Evolutionary conservation across 345 rosid genomes (phyloP).

Genomic region (Trapa incisa): DNA sequence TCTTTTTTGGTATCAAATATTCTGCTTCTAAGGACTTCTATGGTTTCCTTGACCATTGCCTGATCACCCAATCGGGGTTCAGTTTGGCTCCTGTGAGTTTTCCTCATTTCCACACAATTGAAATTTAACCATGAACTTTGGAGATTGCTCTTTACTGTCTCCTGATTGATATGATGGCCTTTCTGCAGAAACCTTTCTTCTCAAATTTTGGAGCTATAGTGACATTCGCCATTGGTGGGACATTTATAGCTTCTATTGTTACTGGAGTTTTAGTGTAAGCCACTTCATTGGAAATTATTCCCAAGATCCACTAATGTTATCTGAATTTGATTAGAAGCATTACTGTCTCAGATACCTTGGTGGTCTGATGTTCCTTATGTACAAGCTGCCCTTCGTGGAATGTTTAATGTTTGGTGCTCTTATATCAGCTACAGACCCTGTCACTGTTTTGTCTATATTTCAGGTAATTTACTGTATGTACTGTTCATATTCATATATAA

Average conservation of each 20-base stretch:
- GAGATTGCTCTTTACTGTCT: constrained; percentile 4
- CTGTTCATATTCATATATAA: no score
- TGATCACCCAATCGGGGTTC: constrained; percentile 86
- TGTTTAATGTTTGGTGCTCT: constrained; percentile 98
- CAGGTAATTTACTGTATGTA: constrained; percentile 37
- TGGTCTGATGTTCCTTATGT: constrained; percentile 73
- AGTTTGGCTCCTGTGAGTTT: constrained; percentile 78
- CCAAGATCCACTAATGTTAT: not conserved
- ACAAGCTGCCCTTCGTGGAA: constrained; percentile 79
- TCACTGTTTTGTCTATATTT: constrained; percentile 90
- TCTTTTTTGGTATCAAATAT: not conserved
- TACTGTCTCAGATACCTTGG: constrained; percentile 67
- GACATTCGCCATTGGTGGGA: constrained; percentile 80
- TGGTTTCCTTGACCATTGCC: constrained; percentile 43
- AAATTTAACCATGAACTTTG: no score
- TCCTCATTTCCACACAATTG: not conserved
- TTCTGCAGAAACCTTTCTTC: constrained; percentile 83
- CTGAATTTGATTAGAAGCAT: not conserved
- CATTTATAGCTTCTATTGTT: constrained; percentile 72
- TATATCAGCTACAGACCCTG: constrained; percentile 98
- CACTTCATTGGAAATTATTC: not conserved
- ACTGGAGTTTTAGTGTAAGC: constrained; percentile 89
- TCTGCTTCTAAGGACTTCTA: not conserved
- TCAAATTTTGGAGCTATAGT: constrained; percentile 97
- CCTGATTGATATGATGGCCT: constrained; percentile 1